A percentile compares a stretch with the other conserved stretches of the same genome.
These are phyloP conservation scores for Powellomyces hirtus DNA, from an alignment of 192 early-diverging fungal species.

Conservation along the genomic window DNA sequence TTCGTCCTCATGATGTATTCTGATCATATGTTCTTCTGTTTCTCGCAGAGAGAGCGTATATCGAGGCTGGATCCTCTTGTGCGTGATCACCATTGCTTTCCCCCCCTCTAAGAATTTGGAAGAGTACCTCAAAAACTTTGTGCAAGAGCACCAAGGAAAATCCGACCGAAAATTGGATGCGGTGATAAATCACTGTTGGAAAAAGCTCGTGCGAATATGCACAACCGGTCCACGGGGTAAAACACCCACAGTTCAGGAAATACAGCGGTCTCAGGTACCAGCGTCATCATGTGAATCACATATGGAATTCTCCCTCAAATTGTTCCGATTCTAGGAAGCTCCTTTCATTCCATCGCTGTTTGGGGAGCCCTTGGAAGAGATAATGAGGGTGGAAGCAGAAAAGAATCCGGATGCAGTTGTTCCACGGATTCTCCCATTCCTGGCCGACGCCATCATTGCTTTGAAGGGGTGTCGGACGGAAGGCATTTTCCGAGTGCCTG, in stretches of 20 bases:
- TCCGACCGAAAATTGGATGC: slow-evolving; percentile 26
- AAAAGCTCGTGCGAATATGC: slow-evolving; percentile 69
- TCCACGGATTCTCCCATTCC: slow-evolving; percentile 79
- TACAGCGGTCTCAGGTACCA: slow-evolving; percentile 58
- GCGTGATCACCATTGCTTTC: slow-evolving; percentile 81
- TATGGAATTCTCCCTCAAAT: neutral
- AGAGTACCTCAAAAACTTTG: slow-evolving; percentile 77
- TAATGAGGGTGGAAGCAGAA: slow-evolving; percentile 61
- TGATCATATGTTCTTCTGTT: neutral
- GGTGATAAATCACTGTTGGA: slow-evolving; percentile 38
- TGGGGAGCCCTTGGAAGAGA: slow-evolving; percentile 84
- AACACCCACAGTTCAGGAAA: slow-evolving; percentile 64
- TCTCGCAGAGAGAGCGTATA: slow-evolving; percentile 56
- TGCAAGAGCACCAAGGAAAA: slow-evolving; percentile 53
- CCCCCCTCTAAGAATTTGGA: slow-evolving; percentile 88
- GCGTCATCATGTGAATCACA: too few relatives aligned
- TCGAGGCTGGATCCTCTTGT: slow-evolving; percentile 85
- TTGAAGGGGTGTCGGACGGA: slow-evolving; percentile 80
- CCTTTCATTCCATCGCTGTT: slow-evolving; percentile 85
- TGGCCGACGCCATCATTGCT: slow-evolving; percentile 68
- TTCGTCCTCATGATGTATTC: neutral
- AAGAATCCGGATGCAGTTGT: slow-evolving; percentile 53
- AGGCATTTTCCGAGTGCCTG: slow-evolving; percentile 96
- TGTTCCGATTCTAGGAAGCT: slow-evolving; percentile 52
- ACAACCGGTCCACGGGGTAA: slow-evolving; percentile 78